phyloP scores from a whole-genome alignment of 2,329 filamentous ascomycete species.

The Colletotrichum lindemuthianum region DNA sequence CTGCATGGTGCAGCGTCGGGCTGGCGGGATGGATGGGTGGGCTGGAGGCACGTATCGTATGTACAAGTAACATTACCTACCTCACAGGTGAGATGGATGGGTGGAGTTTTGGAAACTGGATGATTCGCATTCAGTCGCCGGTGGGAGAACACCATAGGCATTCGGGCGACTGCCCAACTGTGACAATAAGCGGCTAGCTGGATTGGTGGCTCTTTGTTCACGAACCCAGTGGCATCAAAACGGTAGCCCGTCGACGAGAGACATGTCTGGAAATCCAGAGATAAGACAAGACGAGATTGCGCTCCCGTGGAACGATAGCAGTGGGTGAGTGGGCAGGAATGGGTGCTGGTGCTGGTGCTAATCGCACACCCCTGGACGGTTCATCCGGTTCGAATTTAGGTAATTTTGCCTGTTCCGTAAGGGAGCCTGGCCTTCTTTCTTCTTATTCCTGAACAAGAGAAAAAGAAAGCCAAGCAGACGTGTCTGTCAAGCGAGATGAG shows the following conservation, averaged over 20 bases:
- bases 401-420: neutral
- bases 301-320: neutral
- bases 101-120: neutral
- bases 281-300: neutral
- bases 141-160: too few species aligned
- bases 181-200: too few species aligned
- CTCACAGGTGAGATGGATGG: neutral
- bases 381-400: neutral
- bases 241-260: too few species aligned
- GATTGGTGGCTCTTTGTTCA: too few species aligned
- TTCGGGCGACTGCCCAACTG: neutral
- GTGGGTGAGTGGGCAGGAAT: too few species aligned
- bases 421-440: slow-evolving; percentile 7
- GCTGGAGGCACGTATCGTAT: too few species aligned
- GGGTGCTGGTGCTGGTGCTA: neutral
- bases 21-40: neutral
- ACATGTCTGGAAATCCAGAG: neutral
- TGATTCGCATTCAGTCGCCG: too few species aligned
- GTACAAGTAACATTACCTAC: too few species aligned
- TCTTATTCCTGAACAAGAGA: neutral
- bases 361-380: neutral
- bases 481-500: slow-evolving; percentile 25
- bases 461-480: neutral
- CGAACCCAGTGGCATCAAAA: too few species aligned
- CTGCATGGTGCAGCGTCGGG: slow-evolving; percentile 25